Percentiles rank a stretch among this genome's conserved stretches.
phyloP scores from a whole-genome alignment of 257 asterid genomes.

The Ballota nigra region DNA sequence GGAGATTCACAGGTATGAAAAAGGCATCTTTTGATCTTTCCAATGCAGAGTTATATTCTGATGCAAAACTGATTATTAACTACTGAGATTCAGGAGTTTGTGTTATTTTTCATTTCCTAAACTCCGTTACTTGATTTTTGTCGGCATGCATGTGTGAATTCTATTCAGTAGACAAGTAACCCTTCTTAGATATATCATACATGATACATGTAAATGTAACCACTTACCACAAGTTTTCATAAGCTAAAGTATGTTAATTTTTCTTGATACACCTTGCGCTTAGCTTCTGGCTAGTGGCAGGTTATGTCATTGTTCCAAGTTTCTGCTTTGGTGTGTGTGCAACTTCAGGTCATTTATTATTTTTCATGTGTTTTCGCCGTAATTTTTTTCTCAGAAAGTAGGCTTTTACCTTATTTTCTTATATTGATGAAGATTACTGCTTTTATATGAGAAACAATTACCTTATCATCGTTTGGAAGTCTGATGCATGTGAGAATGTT shows the following conservation, averaged over 20 bases:
- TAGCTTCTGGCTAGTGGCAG: background rate
- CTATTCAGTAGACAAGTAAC: background rate
- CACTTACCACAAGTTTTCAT: background rate
- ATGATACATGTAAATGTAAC: background rate
- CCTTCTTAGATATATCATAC: background rate
- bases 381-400: background rate
- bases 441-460: background rate
- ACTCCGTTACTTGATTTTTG: background rate
- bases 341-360: background rate
- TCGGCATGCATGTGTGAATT: background rate
- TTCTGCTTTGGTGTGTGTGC: background rate
- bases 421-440: background rate
- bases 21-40: conserved; percentile 1
- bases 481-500: background rate
- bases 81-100: background rate
- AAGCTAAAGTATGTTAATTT: background rate
- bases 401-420: background rate
- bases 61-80: background rate
- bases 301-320: background rate
- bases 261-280: background rate
- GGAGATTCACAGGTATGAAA: conserved; percentile 85
- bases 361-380: background rate
- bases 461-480: background rate
- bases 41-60: background rate
- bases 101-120: background rate